Percentiles rank a stretch among this genome's conserved stretches.
Conservation (phyloP, 1,284 basidiomycete species). For the Rhodotorula sp. region DNA sequence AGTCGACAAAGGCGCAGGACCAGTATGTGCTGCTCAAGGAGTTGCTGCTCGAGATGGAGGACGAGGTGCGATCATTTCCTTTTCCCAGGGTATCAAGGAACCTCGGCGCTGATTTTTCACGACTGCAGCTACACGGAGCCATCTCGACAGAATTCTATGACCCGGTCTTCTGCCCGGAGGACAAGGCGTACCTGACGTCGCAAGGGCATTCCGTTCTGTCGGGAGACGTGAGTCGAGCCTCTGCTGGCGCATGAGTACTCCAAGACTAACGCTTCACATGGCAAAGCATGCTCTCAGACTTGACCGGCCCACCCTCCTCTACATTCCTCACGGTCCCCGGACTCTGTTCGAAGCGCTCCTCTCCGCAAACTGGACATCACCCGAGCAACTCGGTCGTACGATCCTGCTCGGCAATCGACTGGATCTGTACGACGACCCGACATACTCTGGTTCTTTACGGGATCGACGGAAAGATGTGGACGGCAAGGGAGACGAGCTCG, state of each 20-base stretch:
- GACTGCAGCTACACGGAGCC: not conserved
- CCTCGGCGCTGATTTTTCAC: not conserved
- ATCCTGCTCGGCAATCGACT: slow-evolving; percentile 41
- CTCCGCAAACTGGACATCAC: slow-evolving; percentile 25
- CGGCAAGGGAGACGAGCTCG: slow-evolving; percentile 11
- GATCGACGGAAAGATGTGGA: not conserved
- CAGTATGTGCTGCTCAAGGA: slow-evolving; percentile 32
- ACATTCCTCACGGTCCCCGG: slow-evolving; percentile 44
- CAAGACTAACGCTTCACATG: too few species aligned
- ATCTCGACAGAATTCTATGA: slow-evolving; percentile 28
- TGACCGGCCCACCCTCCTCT: slow-evolving; percentile 35
- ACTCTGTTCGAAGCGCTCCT: slow-evolving; percentile 40
- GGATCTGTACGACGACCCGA: slow-evolving; percentile 42
- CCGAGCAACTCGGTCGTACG: slow-evolving; percentile 8
- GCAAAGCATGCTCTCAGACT: slow-evolving; percentile 31
- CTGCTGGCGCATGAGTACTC: too few species aligned
- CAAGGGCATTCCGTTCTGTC: slow-evolving; percentile 22
- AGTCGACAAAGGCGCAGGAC: slow-evolving; percentile 38
- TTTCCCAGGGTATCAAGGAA: too few species aligned
- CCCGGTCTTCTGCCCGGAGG: slow-evolving; percentile 32
- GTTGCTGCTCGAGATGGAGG: slow-evolving; percentile 22
- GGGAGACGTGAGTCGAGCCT: slow-evolving; percentile 4
- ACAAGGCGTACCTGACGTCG: slow-evolving; percentile 10
- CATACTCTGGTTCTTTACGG: slow-evolving; percentile 15
- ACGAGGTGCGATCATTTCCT: slow-evolving; percentile 1